Conservation (phyloP, 352 stramenopile species). For the Globisporangium middletonii region DNA sequence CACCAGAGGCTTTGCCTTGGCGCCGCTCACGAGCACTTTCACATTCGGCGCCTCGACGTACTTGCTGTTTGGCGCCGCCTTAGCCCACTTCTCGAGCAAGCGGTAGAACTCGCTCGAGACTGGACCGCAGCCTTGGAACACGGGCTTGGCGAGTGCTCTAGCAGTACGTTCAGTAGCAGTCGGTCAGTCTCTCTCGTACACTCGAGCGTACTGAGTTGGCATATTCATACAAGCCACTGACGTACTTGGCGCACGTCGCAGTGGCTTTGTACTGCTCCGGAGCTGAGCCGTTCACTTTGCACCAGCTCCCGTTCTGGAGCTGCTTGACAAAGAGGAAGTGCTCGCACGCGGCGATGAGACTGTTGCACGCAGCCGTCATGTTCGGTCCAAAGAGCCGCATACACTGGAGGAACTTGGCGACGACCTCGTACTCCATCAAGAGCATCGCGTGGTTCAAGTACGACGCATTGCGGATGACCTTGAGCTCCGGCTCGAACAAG, state of each 20-base stretch:
- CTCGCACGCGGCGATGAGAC: slow-evolving; percentile 54
- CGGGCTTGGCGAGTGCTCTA: slow-evolving; percentile 49
- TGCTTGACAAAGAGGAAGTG: slow-evolving; percentile 63
- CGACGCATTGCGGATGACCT: slow-evolving; percentile 64
- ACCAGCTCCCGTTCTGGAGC: slow-evolving; percentile 69
- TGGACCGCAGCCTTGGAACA: slow-evolving; percentile 55
- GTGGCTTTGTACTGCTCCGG: slow-evolving; percentile 81
- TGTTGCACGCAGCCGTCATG: slow-evolving; percentile 27
- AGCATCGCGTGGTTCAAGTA: slow-evolving; percentile 78
- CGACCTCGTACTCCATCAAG: slow-evolving; percentile 58
- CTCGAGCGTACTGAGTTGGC: neutral
- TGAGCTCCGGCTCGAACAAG: slow-evolving; percentile 63
- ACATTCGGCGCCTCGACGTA: slow-evolving; percentile 23
- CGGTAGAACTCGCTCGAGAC: slow-evolving; percentile 48
- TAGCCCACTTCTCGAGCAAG: slow-evolving; percentile 67
- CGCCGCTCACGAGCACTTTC: slow-evolving; percentile 48
- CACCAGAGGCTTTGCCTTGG: slow-evolving; percentile 35
- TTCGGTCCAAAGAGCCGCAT: slow-evolving; percentile 65
- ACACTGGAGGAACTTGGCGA: slow-evolving; percentile 70
- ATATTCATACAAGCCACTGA: too few species aligned
- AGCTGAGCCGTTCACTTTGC: slow-evolving; percentile 37
- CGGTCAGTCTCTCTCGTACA: neutral
- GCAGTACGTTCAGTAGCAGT: neutral
- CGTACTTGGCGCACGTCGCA: slow-evolving; percentile 75
- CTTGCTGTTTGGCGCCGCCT: slow-evolving; percentile 21